Percentiles rank a stretch among this genome's conserved stretches.
Conservation (phyloP, 768 basidiomycete species). For the Paxillus involutus region DNA sequence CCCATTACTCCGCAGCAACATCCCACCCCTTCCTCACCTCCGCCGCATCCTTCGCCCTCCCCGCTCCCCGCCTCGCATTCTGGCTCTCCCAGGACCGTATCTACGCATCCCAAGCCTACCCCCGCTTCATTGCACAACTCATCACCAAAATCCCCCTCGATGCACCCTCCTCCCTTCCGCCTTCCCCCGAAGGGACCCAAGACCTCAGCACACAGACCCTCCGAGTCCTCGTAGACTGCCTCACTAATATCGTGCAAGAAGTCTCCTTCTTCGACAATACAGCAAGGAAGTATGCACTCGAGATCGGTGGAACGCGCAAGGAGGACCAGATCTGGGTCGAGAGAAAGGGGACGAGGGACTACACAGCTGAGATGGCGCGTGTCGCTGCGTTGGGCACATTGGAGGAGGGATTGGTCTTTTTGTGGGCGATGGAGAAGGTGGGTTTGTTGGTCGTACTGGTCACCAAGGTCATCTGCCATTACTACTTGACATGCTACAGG, state of each 20-base stretch:
- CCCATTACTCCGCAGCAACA: slow-evolving; percentile 48
- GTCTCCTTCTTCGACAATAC: slow-evolving; percentile 61
- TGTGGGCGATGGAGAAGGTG: slow-evolving; percentile 83
- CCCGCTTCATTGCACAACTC: slow-evolving; percentile 66
- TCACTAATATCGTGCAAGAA: slow-evolving; percentile 59
- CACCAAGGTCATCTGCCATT: no score
- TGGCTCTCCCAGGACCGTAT: slow-evolving; percentile 75
- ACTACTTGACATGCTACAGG: slow-evolving; percentile 33
- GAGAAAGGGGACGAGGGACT: slow-evolving; percentile 62
- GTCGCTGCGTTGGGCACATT: slow-evolving; percentile 44
- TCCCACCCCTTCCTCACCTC: slow-evolving; percentile 58
- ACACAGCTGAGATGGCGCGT: slow-evolving; percentile 70
- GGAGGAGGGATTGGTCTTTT: slow-evolving; percentile 65
- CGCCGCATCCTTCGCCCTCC: slow-evolving; percentile 54
- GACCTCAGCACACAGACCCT: slow-evolving; percentile 35
- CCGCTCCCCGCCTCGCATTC: slow-evolving; percentile 46
- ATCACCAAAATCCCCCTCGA: slow-evolving; percentile 56
- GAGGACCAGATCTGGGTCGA: slow-evolving; percentile 39
- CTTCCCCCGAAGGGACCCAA: neutral
- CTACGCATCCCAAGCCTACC: slow-evolving; percentile 75
- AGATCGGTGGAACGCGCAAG: slow-evolving; percentile 33
- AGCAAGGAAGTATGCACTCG: slow-evolving; percentile 43
- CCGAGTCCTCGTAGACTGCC: slow-evolving; percentile 47
- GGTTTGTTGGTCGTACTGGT: neutral
- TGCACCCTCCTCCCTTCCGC: neutral